Conservation (phyloP, 371 early-diverging fungal genomes). For the Smittium culicis region DNA sequence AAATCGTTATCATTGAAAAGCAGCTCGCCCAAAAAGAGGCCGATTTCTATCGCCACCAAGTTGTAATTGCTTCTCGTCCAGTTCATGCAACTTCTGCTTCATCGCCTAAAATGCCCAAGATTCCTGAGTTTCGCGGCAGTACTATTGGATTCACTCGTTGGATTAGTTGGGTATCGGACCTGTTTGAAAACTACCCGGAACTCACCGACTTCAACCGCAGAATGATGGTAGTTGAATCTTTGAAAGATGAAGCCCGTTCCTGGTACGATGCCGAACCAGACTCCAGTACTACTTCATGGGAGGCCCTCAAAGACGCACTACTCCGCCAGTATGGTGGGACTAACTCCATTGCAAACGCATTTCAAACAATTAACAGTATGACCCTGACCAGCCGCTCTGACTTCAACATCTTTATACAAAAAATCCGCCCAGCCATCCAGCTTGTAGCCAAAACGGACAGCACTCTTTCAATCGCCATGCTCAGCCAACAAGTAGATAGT, state of each 20-base stretch:
- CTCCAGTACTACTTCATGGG: slow-evolving; percentile 1
- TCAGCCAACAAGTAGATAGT: not conserved
- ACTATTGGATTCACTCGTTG: not conserved
- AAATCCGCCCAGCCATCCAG: slow-evolving; percentile 3
- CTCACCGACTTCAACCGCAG: slow-evolving; percentile 5
- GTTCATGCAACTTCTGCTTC: not conserved
- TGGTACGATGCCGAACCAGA: slow-evolving; percentile 10
- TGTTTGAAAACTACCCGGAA: slow-evolving; percentile 4
- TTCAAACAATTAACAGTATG: not conserved
- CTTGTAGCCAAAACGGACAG: slow-evolving; percentile 2
- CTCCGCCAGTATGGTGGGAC: not conserved
- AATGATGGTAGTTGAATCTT: not conserved
- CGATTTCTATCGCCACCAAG: not conserved
- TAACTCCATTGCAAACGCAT: slow-evolving; percentile 2
- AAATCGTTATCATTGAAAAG: not conserved
- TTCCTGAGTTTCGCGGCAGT: not conserved
- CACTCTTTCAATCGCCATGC: not conserved
- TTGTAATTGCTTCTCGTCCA: not conserved
- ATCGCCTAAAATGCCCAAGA: not conserved
- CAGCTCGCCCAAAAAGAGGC: not conserved
- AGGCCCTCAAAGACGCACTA: slow-evolving; percentile 1
- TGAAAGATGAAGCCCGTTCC: slow-evolving; percentile 4
- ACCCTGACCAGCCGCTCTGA: slow-evolving; percentile 1
- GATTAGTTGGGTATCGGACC: not conserved
- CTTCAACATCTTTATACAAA: slow-evolving; percentile 3